Percentiles rank a stretch among this genome's conserved stretches.
Evolutionary conservation across 768 basidiomycete species (phyloP).

Genomic region (Mrakia gelida): DNA sequence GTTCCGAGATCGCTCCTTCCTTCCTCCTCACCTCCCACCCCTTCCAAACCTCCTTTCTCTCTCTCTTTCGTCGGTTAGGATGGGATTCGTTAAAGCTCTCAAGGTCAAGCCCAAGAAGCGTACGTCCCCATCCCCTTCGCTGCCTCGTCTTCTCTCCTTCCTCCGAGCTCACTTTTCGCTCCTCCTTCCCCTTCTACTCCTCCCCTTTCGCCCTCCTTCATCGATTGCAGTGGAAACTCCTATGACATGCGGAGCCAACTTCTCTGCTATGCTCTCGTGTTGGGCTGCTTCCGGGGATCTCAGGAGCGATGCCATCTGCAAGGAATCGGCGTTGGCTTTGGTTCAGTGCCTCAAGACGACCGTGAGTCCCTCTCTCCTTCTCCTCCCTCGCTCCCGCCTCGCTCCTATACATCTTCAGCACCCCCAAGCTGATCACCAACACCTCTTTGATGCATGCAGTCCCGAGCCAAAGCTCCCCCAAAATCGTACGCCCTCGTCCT

Average conservation of each 20-base stretch:
- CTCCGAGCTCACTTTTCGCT: neutral
- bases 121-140: neutral
- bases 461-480: neutral
- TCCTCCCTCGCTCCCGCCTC: neutral
- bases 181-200: neutral
- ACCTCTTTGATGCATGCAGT: neutral
- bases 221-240: slow-evolving; percentile 2
- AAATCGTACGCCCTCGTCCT: slow-evolving; percentile 5
- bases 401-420: neutral
- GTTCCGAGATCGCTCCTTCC: neutral
- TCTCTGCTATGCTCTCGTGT: slow-evolving; percentile 29
- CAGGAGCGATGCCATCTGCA: slow-evolving; percentile 1
- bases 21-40: neutral
- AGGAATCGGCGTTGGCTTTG: neutral
- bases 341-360: slow-evolving; percentile 21
- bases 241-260: slow-evolving; percentile 23
- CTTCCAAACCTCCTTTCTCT: neutral
- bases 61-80: neutral
- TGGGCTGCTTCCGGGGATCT: slow-evolving; percentile 31
- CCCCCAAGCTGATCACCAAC: neutral
- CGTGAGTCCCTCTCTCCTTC: slow-evolving; percentile 1
- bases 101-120: slow-evolving; percentile 15
- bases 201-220: neutral
- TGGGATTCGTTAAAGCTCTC: slow-evolving; percentile 1
- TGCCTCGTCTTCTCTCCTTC: too few species aligned